A percentile compares a stretch with the other conserved stretches of the same genome.
phyloP scores from a whole-genome alignment of 345 rosid genomes.

The Murraya paniculata region DNA sequence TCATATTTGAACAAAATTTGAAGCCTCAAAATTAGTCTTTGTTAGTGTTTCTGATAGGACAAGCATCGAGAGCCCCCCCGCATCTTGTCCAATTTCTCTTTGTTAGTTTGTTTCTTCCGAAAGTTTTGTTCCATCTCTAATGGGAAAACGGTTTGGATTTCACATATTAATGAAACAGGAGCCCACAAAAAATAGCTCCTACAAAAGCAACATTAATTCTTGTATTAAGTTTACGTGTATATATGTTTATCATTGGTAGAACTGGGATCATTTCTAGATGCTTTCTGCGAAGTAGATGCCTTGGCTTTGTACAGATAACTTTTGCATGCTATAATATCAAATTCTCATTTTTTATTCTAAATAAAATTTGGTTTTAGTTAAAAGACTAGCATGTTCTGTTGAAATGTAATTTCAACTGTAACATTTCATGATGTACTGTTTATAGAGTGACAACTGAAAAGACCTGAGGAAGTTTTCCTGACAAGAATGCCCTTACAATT shows the following conservation, averaged over 20 bases:
- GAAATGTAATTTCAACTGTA: not conserved
- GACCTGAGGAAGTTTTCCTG: conserved; percentile 17
- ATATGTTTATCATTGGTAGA: not conserved
- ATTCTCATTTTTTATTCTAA: not conserved
- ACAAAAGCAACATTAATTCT: not conserved
- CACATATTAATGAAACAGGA: not conserved
- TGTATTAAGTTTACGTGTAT: not conserved
- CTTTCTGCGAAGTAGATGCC: not conserved
- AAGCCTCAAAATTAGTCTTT: not conserved
- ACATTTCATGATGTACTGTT: conserved; percentile 6
- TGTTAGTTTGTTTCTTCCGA: not conserved
- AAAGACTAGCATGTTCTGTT: not conserved
- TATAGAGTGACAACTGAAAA: not conserved
- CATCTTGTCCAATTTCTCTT: not conserved
- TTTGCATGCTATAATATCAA: not conserved
- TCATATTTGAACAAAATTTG: not conserved
- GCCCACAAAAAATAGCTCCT: not conserved
- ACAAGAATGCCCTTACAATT: conserved; percentile 27
- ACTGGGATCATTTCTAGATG: not conserved
- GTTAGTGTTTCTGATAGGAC: not conserved
- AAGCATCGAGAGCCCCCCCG: not conserved
- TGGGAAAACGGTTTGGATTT: not conserved
- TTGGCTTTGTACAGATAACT: not conserved
- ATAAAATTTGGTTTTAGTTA: not conserved
- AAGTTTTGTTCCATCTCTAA: not conserved